Percentiles rank a stretch among this genome's conserved stretches.
Conservation (phyloP, 2,329 filamentous ascomycete genomes). For the Pseudogymnoascus sp. region DNA sequence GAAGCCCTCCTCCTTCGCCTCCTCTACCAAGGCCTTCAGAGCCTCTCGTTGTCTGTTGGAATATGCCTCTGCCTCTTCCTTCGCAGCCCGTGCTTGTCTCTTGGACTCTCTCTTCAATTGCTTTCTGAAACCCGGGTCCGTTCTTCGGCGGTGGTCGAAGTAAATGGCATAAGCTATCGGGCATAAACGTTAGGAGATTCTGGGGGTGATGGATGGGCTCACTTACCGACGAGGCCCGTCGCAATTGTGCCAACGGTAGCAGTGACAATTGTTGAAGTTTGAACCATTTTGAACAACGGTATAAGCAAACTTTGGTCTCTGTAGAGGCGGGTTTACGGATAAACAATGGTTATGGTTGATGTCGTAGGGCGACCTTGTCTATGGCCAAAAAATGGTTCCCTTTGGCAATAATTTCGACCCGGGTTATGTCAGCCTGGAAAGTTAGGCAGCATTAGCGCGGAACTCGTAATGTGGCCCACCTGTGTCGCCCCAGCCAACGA, state of each 20-base stretch:
- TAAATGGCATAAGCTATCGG: conserved; percentile 56
- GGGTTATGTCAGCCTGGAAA: background rate
- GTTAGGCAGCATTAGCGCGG: conserved; percentile 10
- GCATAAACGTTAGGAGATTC: conserved; percentile 3
- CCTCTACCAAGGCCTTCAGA: conserved; percentile 69
- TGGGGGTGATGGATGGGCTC: conserved; percentile 11
- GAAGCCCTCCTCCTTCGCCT: conserved; percentile 86
- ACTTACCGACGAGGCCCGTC: conserved; percentile 53
- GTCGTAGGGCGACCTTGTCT: conserved; percentile 5
- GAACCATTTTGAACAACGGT: conserved; percentile 34
- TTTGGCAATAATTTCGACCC: conserved; percentile 2
- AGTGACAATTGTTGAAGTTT: conserved; percentile 50
- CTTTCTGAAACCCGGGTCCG: conserved; percentile 58
- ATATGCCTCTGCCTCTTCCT: conserved; percentile 62
- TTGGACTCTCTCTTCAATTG: conserved; percentile 68
- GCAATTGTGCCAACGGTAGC: conserved; percentile 55
- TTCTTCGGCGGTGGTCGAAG: conserved; percentile 62
- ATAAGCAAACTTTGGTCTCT: conserved; percentile 1
- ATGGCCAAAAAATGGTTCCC: conserved; percentile 8
- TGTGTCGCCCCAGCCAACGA: background rate
- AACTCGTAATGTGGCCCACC: conserved; percentile 1
- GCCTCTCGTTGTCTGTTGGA: conserved; percentile 61
- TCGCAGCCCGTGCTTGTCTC: conserved; percentile 61
- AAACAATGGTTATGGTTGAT: conserved; percentile 11
- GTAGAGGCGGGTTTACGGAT: background rate